Conservation (phyloP, 208 protist species). For the Leishmania tarentolae region DNA sequence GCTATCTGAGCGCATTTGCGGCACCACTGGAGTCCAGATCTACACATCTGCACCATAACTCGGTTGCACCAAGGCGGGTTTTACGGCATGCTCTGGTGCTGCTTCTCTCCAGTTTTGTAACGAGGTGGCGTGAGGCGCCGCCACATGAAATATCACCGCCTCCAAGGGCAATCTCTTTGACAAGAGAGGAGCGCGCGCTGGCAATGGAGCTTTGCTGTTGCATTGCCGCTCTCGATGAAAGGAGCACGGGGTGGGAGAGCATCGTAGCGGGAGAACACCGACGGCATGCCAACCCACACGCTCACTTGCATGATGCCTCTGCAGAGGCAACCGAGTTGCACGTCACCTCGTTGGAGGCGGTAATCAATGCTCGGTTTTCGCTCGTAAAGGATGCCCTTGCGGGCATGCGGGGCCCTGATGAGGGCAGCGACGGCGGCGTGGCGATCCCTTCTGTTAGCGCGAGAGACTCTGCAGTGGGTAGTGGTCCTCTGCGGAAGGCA, state of each 20-base stretch:
- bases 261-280: not conserved
- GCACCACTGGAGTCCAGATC: not conserved
- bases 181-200: conserved; percentile 6
- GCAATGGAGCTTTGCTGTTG: conserved; percentile 14
- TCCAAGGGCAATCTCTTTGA: not conserved
- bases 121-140: conserved; percentile 7
- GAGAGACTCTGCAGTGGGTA: not conserved
- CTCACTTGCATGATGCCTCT: not conserved
- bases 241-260: not conserved
- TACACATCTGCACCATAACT: not conserved
- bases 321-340: not conserved
- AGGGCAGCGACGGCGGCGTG: conserved; percentile 1
- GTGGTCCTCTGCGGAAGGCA: conserved; percentile 1
- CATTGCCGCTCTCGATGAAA: not conserved
- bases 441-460: not conserved
- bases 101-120: conserved; percentile 19
- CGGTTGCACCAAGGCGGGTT: not conserved
- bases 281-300: not conserved
- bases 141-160: not conserved
- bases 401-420: not conserved
- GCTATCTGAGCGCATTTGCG: conserved; percentile 7
- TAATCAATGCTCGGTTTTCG: not conserved
- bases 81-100: conserved; percentile 17
- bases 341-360: not conserved
- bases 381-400: not conserved